Evolutionary conservation across 306 rosid genomes (phyloP).

Genomic region (Vigna trinervia): DNA sequence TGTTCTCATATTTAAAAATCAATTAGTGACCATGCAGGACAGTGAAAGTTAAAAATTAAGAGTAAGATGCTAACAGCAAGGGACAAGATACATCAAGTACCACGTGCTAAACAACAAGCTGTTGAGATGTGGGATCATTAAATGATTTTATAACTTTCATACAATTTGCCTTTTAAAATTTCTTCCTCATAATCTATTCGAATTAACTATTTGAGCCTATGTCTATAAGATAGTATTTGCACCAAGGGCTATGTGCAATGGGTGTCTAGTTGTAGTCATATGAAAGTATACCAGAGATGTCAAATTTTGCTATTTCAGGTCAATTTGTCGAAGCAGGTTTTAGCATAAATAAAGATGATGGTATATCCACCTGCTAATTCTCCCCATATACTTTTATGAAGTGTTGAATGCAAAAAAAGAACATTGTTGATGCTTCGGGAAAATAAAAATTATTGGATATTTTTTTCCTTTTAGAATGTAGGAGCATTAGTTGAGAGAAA

Average conservation of each 20-base stretch:
- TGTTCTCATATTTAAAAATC: slow-evolving; percentile 55
- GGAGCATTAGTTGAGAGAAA: not conserved
- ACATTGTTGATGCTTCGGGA: not conserved
- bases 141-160: slow-evolving; percentile 11
- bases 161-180: not conserved
- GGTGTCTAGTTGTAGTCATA: slow-evolving; percentile 22
- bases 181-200: slow-evolving; percentile 7
- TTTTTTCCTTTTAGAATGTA: not conserved
- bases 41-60: slow-evolving; percentile 8
- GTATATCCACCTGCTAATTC: not conserved
- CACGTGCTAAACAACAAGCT: slow-evolving; percentile 9
- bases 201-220: slow-evolving; percentile 16
- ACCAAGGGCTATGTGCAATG: slow-evolving; percentile 2
- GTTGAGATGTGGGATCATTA: not conserved
- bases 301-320: slow-evolving; percentile 29
- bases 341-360: not conserved
- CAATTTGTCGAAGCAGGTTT: slow-evolving; percentile 22
- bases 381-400: not conserved
- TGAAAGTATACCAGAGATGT: slow-evolving; percentile 16
- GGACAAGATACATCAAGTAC: slow-evolving; percentile 18
- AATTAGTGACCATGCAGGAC: slow-evolving; percentile 41
- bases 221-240: slow-evolving; percentile 13
- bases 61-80: slow-evolving; percentile 29
- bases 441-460: not conserved
- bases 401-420: not conserved